A percentile compares a stretch with the other conserved stretches of the same genome.
Conservation (phyloP, 441 rosid genomes). For the Syzygium syzygioides region DNA sequence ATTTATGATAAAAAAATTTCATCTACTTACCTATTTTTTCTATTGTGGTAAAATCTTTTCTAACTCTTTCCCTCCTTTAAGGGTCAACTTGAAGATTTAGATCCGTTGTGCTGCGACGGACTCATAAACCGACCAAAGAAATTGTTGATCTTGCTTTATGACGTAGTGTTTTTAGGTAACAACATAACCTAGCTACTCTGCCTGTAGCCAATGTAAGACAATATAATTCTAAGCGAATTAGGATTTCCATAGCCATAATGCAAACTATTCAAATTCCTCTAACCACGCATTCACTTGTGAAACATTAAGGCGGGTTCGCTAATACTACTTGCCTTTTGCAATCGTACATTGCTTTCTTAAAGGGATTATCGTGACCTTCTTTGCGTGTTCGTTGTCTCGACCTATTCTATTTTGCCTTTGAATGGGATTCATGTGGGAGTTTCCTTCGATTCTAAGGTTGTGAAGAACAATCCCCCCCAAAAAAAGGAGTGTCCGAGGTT, state of each 20-base stretch:
- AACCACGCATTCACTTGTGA: not conserved
- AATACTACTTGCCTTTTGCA: not conserved
- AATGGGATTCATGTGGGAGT: accelerated
- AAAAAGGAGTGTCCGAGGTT: not conserved
- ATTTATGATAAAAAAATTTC: not conserved
- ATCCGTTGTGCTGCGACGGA: accelerated
- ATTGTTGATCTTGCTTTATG: not conserved
- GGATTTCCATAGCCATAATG: not conserved
- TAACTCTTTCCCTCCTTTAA: accelerated
- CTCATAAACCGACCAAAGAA: accelerated
- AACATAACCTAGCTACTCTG: not conserved
- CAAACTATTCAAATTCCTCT: accelerated
- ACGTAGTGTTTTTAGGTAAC: accelerated
- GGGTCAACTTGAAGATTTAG: accelerated
- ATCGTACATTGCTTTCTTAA: accelerated
- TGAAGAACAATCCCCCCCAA: accelerated
- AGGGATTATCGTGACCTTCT: not conserved
- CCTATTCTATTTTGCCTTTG: not conserved
- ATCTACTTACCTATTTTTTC: accelerated
- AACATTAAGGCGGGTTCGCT: accelerated
- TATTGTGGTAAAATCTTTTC: accelerated
- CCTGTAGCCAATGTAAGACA: not conserved
- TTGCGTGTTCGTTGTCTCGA: accelerated
- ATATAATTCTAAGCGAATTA: accelerated
- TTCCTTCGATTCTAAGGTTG: not conserved